Evolutionary conservation across 768 basidiomycete species (phyloP).

Genomic region (Tricholoma bakamatsutake): DNA sequence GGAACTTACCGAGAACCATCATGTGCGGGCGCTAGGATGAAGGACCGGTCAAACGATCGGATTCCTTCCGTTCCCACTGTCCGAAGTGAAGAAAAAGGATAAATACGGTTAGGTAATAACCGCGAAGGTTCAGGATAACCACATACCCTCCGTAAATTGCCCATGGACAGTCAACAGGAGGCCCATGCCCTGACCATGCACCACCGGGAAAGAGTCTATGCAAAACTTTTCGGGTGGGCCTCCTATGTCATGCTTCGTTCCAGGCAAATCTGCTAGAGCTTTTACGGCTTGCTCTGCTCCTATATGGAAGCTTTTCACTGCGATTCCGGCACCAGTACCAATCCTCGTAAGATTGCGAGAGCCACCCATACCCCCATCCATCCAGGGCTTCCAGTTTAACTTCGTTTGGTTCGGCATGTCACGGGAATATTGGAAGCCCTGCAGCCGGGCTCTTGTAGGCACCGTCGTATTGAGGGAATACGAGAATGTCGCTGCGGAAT

Average conservation of each 20-base stretch:
- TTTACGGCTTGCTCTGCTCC: slow-evolving; percentile 61
- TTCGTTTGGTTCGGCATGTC: slow-evolving; percentile 80
- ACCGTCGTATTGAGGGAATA: slow-evolving; percentile 82
- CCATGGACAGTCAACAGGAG: slow-evolving; percentile 81
- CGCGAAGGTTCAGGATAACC: neutral
- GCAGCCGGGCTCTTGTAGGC: slow-evolving; percentile 69
- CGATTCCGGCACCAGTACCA: slow-evolving; percentile 53
- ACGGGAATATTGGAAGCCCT: slow-evolving; percentile 55
- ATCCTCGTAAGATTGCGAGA: slow-evolving; percentile 79
- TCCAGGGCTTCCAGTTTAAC: slow-evolving; percentile 73
- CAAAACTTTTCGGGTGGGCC: slow-evolving; percentile 79
- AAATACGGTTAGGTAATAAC: neutral
- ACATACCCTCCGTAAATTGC: slow-evolving; percentile 85
- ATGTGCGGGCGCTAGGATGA: slow-evolving; percentile 76
- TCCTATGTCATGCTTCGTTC: slow-evolving; percentile 77
- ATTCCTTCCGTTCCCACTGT: slow-evolving; percentile 53
- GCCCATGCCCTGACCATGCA: slow-evolving; percentile 52
- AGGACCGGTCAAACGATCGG: slow-evolving; percentile 90
- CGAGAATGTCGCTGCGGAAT: slow-evolving; percentile 86
- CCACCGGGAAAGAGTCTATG: slow-evolving; percentile 80
- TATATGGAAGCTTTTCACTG: slow-evolving; percentile 61
- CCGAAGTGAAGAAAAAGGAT: slow-evolving; percentile 5
- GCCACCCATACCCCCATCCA: slow-evolving; percentile 44
- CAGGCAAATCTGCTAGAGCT: slow-evolving; percentile 60
- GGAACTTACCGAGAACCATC: slow-evolving; percentile 75